phyloP scores from a whole-genome alignment of 2,329 filamentous ascomycete genomes.

The Akanthomyces dipterigenus region DNA sequence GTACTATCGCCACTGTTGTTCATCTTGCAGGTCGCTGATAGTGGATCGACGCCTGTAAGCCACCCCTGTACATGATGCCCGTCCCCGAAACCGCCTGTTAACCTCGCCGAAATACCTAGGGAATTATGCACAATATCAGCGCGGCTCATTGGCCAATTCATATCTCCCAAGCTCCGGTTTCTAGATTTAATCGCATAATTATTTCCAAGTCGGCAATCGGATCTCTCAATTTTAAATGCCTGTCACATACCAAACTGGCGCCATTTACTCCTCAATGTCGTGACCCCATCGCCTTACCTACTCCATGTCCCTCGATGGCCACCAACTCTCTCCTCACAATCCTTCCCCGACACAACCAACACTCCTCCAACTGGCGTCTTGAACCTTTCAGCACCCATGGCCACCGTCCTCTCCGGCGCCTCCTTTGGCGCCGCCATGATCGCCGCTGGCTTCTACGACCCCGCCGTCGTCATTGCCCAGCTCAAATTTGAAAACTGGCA shows the following conservation, averaged over 20 bases:
- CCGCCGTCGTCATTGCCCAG: constrained; percentile 53
- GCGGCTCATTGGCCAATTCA: background rate
- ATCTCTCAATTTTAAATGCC: background rate
- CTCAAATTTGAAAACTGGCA: constrained; percentile 55
- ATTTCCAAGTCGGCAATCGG: background rate
- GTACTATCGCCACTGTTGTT: too few species aligned
- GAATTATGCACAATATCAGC: background rate
- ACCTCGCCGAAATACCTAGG: constrained; percentile 4
- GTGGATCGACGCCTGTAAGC: background rate
- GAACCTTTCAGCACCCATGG: constrained; percentile 17
- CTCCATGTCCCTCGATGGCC: background rate
- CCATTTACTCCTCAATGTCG: background rate
- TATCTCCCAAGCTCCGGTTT: too few species aligned
- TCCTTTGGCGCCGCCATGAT: constrained; percentile 57
- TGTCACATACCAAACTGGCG: background rate
- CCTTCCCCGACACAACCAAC: background rate
- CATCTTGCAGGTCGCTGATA: background rate
- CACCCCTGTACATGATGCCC: background rate
- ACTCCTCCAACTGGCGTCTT: too few species aligned
- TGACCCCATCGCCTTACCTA: background rate
- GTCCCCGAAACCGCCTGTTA: background rate
- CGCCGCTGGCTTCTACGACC: constrained; percentile 53
- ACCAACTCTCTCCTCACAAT: background rate
- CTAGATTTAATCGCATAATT: too few species aligned
- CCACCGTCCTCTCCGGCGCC: constrained; percentile 41